Evolutionary conservation across 192 early-diverging fungal species (phyloP), one percentile per base, ranked within the genome.

Genomic region (Thoreauomyces humboldtii): DNA sequence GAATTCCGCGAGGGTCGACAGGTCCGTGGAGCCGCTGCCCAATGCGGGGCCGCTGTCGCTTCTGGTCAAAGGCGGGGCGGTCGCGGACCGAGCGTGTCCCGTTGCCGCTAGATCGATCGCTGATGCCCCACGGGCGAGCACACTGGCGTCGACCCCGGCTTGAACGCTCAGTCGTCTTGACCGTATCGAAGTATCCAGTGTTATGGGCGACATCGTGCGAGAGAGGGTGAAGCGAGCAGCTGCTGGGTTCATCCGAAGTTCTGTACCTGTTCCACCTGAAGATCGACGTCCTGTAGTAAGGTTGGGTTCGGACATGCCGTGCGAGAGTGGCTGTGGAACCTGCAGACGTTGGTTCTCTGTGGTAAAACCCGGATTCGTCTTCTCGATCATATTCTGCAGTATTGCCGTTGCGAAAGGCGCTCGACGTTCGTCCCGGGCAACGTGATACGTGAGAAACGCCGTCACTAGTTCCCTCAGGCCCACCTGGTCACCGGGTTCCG

Each of bases 361-460:
- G 50, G 2, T 28, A 27, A 14, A 6, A n/a, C n/a, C n/a, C n/a
- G n/a, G n/a, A 6, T 52, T 29, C 3, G 15, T 6, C 32, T 65
- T 74, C 24, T 64, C 66, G 32, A 59, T 21, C 42, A 73, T 59
- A 37, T 77, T 77, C 46, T 63, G 31, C 7, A 74, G 52, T 37
- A 74, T 67, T 22, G 61, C 19, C 5, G 51, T 41, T 0, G 56
- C 78, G 63, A 75, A 78, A 25, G 37, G 22, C 3, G 47, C 54
- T 34, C 78, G 56, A 34, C 59, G 65, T 33, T 21, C 28, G 25
- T 77, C 72, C 50, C 19, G 55, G 27, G 35, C 32, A n/a, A 77
- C 75, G 27, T 65, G 57, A 15, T 48, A 33, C 7, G 63, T 58
- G 7, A 79, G 47, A 59, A 79, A 79, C 19, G 34, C 35, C 3